Conservation (phyloP, 2,329 filamentous ascomycete genomes). For the Fusarium pseudoanthophilum region DNA sequence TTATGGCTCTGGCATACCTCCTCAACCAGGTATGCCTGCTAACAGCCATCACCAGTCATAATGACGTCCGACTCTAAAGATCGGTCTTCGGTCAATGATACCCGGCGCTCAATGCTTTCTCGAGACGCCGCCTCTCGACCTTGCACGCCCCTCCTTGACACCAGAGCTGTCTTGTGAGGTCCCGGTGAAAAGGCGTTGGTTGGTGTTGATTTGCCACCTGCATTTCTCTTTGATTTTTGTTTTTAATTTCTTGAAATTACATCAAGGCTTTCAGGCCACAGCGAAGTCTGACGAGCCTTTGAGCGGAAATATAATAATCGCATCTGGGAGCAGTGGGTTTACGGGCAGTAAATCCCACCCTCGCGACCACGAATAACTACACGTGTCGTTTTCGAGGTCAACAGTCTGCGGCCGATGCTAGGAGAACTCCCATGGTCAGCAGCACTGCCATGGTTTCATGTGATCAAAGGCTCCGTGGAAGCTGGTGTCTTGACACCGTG, state of each 20-base stretch:
- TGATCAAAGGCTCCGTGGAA: constrained; percentile 21
- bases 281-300: constrained; percentile 11
- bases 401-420: not conserved
- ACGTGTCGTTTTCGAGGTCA: not conserved
- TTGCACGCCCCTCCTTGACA: constrained; percentile 43
- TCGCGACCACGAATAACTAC: constrained; percentile 7
- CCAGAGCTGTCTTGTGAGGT: constrained; percentile 53
- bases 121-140: constrained; percentile 49
- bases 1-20: constrained; percentile 81
- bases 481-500: constrained; percentile 25
- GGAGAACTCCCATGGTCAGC: constrained; percentile 1
- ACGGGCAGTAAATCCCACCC: not conserved
- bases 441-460: constrained; percentile 23
- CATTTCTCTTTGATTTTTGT: constrained; percentile 42
- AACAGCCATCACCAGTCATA: constrained; percentile 84
- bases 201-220: constrained; percentile 51
- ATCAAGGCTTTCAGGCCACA: constrained; percentile 30
- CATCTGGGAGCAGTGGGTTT: constrained; percentile 5
- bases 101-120: constrained; percentile 68
- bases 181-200: constrained; percentile 54
- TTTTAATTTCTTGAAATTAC: constrained; percentile 25
- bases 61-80: constrained; percentile 43
- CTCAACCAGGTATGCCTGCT: constrained; percentile 81
- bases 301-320: constrained; percentile 36
- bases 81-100: constrained; percentile 59